These are phyloP conservation scores for Triticum timopheevii DNA, from an alignment of 176 grass and related monocot species.

Conservation along the genomic window DNA sequence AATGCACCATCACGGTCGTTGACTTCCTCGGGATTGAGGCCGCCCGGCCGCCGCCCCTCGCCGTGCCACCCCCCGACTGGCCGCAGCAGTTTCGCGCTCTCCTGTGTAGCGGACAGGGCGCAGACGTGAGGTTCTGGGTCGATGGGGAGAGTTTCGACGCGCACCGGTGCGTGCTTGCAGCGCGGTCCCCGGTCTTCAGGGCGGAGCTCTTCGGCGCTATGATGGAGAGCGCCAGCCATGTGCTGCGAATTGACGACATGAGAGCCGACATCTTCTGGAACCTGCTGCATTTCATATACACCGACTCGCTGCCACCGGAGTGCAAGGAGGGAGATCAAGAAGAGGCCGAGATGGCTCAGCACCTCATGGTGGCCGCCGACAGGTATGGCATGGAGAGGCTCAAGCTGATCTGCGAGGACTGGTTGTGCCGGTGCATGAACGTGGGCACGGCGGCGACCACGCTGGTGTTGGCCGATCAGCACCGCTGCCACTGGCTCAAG, in stretches of 20 bases:
- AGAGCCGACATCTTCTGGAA: no score
- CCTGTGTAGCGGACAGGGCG: conserved; percentile 17
- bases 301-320: neutral
- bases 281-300: neutral
- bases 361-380: conserved; percentile 9
- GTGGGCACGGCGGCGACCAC: conserved; percentile 11
- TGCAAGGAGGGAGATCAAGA: neutral
- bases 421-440: conserved; percentile 36
- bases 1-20: conserved; percentile 17
- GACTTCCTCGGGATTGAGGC: neutral
- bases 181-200: neutral
- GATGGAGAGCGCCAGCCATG: no score
- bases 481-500: conserved; percentile 41
- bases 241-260: no score
- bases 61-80: conserved; percentile 9
- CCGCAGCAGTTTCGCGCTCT: conserved; percentile 27
- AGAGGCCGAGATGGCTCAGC: neutral
- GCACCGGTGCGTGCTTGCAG: conserved; percentile 24
- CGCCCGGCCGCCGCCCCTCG: neutral
- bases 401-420: neutral
- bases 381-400: conserved; percentile 9
- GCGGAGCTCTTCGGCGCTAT: no score
- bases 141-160: conserved; percentile 33
- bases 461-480: conserved; percentile 38
- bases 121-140: conserved; percentile 38